phyloP scores from a whole-genome alignment of 495 filamentous ascomycete species.

The Aspergillus sclerotioniger region DNA sequence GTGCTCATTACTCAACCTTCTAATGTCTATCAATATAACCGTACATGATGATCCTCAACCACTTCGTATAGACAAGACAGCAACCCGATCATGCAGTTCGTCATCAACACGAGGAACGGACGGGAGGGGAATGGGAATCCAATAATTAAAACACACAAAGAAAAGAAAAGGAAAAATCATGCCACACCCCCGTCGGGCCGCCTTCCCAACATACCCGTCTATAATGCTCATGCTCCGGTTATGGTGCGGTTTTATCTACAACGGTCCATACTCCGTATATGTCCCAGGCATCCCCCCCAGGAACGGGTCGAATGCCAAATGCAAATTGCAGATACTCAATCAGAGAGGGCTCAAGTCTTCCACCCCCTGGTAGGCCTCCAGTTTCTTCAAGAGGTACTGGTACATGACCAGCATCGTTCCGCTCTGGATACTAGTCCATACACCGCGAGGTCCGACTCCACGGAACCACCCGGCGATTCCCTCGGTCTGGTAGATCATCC shows the following conservation, averaged over 20 bases:
- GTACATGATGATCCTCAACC: no score
- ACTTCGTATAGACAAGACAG: not conserved
- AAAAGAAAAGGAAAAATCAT: conserved; percentile 8
- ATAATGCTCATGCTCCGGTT: conserved; percentile 9
- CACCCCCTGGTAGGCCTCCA: conserved; percentile 52
- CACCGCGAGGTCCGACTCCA: conserved; percentile 85
- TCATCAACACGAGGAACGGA: not conserved
- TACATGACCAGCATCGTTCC: conserved; percentile 97
- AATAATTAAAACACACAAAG: conserved; percentile 3
- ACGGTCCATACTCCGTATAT: conserved; percentile 14
- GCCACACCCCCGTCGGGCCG: conserved; percentile 26
- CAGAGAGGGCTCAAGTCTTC: conserved; percentile 29
- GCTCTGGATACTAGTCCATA: conserved; percentile 98
- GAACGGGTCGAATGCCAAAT: not conserved
- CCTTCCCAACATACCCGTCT: conserved; percentile 26
- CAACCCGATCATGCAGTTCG: not conserved
- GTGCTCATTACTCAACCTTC: no score
- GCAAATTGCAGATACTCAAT: conserved; percentile 1
- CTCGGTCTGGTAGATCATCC: conserved; percentile 83
- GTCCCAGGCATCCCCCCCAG: not conserved
- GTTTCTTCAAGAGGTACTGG: conserved; percentile 76
- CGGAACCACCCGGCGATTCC: conserved; percentile 89
- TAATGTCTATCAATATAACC: no score
- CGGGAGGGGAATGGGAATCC: not conserved
- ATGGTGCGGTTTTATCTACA: conserved; percentile 8